Evolutionary conservation across 129 eudicot species (phyloP), one percentile per base, ranked within the genome.

Genomic region (Arctium minus): DNA sequence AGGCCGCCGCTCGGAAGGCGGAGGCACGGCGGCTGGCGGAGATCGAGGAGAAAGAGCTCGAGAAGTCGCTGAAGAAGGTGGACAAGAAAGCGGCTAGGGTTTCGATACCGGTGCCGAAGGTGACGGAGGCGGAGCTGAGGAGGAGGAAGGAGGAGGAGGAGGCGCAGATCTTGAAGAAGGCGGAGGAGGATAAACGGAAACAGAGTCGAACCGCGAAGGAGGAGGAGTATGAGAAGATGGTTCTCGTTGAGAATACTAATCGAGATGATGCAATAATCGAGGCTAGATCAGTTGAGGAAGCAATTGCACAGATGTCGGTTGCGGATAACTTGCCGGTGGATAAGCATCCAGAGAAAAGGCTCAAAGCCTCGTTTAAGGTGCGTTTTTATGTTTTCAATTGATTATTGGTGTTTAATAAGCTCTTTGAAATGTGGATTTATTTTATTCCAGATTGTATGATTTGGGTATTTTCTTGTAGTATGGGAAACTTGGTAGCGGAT

Each of bases 311-410:
- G 84, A 84, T 96, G 92, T 75, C 91, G 17, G 81, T 89, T 77
- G 70, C 83, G 1, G 97, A 93, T 64, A 79, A 18, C 73, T 84
- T 93, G 86, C 97, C 97, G 0, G 89, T 85, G 11, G 98, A 96
- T 86, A 93, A 87, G 85, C 98, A 96, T 80, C 99, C 99, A 5
- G 99, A 96, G 85, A 96, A 84, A 87, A 86, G 99, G 81, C 94
- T 93, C 15, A 96, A 88, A 82, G 99, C 99, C 0, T 84, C 98
- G 1, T 96, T 93, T 83, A 96, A 93, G 98, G 99, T 96, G n/a
- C 2, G 50, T 8, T 46, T 76, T 53, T 39, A 4, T 2, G 2
- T 5, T 70, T 27, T 80, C 11, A 76, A 6, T 10, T 12, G 10
- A 4, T 67, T 12, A 67, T 3, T 30, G 65, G 2, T 60, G 27